Percentiles rank a stretch among this genome's conserved stretches.
Evolutionary conservation across 495 filamentous ascomycete species (phyloP).

Genomic region (Neurospora sp.): DNA sequence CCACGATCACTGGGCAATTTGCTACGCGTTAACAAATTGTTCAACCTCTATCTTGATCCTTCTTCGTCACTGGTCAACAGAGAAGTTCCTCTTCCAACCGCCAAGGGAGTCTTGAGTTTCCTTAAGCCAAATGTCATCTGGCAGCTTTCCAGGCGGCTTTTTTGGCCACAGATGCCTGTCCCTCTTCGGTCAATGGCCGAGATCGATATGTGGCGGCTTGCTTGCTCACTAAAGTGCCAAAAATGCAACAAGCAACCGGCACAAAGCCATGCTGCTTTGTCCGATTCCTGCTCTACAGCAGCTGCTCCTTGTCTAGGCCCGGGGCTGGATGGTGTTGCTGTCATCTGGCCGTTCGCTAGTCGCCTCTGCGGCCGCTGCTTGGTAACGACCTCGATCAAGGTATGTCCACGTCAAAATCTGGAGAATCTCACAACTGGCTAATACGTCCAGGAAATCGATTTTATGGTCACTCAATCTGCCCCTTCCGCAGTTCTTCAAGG

Average conservation of each 20-base stretch:
- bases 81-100: conserved; percentile 14
- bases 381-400: conserved; percentile 46
- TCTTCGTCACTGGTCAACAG: conserved; percentile 17
- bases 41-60: conserved; percentile 43
- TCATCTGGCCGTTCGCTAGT: conserved; percentile 57
- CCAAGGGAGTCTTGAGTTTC: conserved; percentile 9
- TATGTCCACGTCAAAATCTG: conserved; percentile 22
- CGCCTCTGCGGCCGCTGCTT: conserved; percentile 55
- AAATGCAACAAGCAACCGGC: conserved; percentile 33
- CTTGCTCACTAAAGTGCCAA: conserved; percentile 43
- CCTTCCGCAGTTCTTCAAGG: conserved; percentile 49
- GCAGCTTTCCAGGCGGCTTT: conserved; percentile 46
- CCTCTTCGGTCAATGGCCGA: conserved; percentile 47
- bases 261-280: background rate
- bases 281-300: conserved; percentile 5
- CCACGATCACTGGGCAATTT: conserved; percentile 40
- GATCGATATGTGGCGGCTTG: conserved; percentile 53
- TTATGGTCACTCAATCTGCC: conserved; percentile 48
- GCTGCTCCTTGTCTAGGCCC: conserved; percentile 40
- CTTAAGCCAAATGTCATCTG: conserved; percentile 48
- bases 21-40: conserved; percentile 41
- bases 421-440: conserved; percentile 2
- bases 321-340: conserved; percentile 38
- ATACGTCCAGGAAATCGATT: conserved; percentile 48
- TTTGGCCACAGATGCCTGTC: conserved; percentile 44